Conservation (phyloP, 768 basidiomycete species). For the Mycena alexandri region DNA sequence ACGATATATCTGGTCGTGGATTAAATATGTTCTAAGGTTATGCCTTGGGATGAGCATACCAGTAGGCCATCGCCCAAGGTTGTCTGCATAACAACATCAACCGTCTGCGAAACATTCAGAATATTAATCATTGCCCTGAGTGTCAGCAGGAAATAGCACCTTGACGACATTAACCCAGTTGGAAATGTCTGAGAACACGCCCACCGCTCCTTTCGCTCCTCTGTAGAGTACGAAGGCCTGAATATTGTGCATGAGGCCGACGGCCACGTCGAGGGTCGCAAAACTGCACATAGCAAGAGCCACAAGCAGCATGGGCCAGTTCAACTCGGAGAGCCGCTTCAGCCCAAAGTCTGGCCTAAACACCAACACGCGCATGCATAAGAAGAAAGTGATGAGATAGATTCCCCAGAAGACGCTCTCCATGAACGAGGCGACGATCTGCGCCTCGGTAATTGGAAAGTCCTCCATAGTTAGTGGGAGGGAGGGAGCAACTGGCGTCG, state of each 20-base stretch:
- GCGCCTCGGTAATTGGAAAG: neutral
- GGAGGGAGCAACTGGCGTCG: too few species aligned
- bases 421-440: slow-evolving; percentile 1
- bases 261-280: slow-evolving; percentile 11
- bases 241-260: neutral
- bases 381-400: slow-evolving; percentile 3
- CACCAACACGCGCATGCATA: slow-evolving; percentile 1
- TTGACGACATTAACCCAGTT: slow-evolving; percentile 13
- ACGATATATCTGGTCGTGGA: slow-evolving; percentile 8
- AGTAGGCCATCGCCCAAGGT: too few species aligned
- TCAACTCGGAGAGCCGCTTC: neutral
- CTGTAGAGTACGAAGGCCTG: slow-evolving; percentile 1
- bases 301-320: slow-evolving; percentile 12
- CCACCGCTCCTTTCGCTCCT: neutral
- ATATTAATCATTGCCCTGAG: too few species aligned
- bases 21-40: neutral
- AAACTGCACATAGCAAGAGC: neutral
- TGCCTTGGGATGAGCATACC: neutral
- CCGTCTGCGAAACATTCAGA: too few species aligned
- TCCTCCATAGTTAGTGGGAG: neutral
- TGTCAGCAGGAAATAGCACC: neutral
- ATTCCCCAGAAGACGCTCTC: slow-evolving; percentile 24
- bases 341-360: neutral
- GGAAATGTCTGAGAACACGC: neutral
- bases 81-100: slow-evolving; percentile 2